These are phyloP conservation scores for Rhodomyrtus psidioides DNA, from an alignment of 441 rosid species.

Conservation along the genomic window DNA sequence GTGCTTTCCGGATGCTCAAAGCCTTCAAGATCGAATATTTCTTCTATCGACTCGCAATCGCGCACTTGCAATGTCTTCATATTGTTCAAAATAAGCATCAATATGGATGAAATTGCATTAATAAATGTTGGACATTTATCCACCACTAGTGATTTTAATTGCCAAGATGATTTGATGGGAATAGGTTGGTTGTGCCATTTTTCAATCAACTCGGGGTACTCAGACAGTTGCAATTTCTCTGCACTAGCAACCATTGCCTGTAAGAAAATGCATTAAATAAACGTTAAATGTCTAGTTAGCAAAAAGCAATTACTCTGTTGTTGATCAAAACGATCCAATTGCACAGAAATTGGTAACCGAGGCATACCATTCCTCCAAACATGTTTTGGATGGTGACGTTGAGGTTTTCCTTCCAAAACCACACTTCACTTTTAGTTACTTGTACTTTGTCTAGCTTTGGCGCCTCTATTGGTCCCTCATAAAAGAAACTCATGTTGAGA, in stretches of 20 bases:
- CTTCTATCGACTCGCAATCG: background rate
- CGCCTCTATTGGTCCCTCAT: background rate
- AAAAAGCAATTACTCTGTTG: background rate
- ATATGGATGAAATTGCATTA: background rate
- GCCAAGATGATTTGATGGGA: background rate
- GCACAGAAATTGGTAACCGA: background rate
- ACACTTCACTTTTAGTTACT: background rate
- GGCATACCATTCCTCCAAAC: background rate
- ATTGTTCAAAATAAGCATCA: background rate
- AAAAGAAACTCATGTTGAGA: background rate
- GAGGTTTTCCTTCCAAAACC: background rate
- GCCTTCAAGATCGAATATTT: background rate
- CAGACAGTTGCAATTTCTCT: accelerated
- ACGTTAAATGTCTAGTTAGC: background rate
- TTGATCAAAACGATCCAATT: background rate
- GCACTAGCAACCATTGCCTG: background rate
- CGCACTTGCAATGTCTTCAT: background rate
- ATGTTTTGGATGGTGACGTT: background rate
- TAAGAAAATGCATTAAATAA: background rate
- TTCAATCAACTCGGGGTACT: background rate
- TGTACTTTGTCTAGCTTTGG: background rate
- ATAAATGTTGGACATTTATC: background rate
- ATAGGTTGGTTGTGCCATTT: background rate
- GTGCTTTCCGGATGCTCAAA: background rate
- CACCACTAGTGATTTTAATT: background rate